Evolutionary conservation across 2,329 filamentous ascomycete genomes (phyloP), one percentile per base, ranked within the genome.

Genomic region (Thyridium curvatum): DNA sequence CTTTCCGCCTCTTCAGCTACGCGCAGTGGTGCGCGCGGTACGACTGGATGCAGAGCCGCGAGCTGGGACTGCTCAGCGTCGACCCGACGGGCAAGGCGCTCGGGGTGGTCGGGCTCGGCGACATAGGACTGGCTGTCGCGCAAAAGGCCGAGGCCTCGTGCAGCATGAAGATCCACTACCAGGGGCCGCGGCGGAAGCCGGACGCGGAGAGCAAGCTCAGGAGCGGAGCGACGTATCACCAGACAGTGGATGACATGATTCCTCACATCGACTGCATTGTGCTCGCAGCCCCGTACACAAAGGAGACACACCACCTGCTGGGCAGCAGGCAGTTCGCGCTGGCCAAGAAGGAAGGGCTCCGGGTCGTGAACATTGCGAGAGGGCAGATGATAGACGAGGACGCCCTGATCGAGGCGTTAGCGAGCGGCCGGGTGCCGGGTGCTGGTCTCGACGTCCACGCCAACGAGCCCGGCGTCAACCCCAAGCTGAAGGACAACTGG

Each of bases 391-490:
- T 64, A 4, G 49, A 58, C 40, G 60, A 64, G 42, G 46, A 52
- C 13, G 58, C 57, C 2, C 40, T 63, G 33, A 45, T 61, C 1
- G 46, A 52, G 3, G 59, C 60, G 4, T 47, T 64, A 37, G 48
- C 58, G n/a, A 37, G 35, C 4, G 51, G 51, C 13, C 53, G 52
- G 26, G 52, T 63, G 1, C 50, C 52, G 8, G 59, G 58, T 8
- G 56, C 56, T 2, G 60, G 57, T 1, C 38, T 61, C 7, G 60
- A 64, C 36, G 59, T 63, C 3, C 55, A 55, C 41, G 56, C 54
- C 14, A 51, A 54, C 30, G 60, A 63, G 47, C 60, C 59, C 3
- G 47, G 51, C 12, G 50, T 61, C 13, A 48, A 56, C 37, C 48
- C 43, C 3, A 45, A 44, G 35, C 46, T 60, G 17, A 46, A 35